Percentiles rank a stretch among this genome's conserved stretches.
Conservation (phyloP, 192 early-diverging fungal species). For the Pecoramyces ruminantium region DNA sequence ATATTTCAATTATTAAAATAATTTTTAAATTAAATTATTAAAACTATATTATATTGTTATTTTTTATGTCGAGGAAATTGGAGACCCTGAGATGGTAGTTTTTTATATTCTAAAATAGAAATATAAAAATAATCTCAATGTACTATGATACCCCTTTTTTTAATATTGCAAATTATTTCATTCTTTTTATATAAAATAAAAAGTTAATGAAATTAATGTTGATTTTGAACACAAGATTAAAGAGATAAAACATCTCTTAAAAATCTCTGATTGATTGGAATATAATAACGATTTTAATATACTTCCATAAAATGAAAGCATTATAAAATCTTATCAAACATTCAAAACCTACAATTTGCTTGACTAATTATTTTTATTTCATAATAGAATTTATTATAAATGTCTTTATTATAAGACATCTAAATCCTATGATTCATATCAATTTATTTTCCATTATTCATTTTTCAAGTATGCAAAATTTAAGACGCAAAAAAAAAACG, state of each 20-base stretch:
- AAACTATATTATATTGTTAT: too few relatives aligned
- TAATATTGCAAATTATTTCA: background rate
- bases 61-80: background rate
- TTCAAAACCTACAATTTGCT: background rate
- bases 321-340: background rate
- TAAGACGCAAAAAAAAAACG: too few relatives aligned
- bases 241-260: background rate
- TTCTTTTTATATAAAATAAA: background rate
- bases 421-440: too few relatives aligned
- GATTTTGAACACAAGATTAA: background rate
- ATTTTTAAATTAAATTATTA: too few relatives aligned
- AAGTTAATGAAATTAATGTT: background rate
- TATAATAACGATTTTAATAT: background rate
- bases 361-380: background rate
- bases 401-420: too few relatives aligned
- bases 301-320: background rate
- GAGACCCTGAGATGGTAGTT: background rate
- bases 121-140: background rate
- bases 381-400: too few relatives aligned
- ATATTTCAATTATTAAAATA: too few relatives aligned
- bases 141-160: background rate
- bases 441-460: too few relatives aligned
- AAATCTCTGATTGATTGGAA: background rate
- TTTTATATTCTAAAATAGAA: background rate
- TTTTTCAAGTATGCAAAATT: too few relatives aligned